phyloP scores from a whole-genome alignment of 73 alveolate species.

The Diophrys sp. region DNA sequence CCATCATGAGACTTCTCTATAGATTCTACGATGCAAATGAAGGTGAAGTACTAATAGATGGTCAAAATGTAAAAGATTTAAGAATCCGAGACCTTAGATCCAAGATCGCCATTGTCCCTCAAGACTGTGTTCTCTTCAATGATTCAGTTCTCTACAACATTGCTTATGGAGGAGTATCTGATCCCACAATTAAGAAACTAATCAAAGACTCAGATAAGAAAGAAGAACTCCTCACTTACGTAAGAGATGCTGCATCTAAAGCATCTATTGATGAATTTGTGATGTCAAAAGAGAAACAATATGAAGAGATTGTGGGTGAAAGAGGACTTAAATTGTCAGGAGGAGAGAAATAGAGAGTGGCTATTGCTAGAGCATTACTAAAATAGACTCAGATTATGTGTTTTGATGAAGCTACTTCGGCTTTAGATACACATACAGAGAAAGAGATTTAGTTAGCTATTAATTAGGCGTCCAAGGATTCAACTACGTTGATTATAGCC shows the following conservation, averaged over 20 bases:
- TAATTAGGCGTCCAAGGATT: constrained; percentile 53
- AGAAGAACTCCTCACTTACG: constrained; percentile 14
- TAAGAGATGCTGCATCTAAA: constrained; percentile 45
- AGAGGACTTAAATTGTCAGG: constrained; percentile 55
- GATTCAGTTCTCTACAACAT: constrained; percentile 76
- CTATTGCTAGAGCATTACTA: constrained; percentile 87
- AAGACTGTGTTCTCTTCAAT: constrained; percentile 83
- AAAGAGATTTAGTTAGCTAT: constrained; percentile 57
- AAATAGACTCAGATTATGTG: constrained; percentile 63
- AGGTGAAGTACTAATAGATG: constrained; percentile 76
- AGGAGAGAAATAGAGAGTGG: constrained; percentile 60
- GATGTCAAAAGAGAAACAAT: neutral
- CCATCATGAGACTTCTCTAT: constrained; percentile 55
- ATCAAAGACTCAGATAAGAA: constrained; percentile 17
- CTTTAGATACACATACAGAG: constrained; percentile 68
- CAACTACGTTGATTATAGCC: constrained; percentile 57
- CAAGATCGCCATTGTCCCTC: constrained; percentile 75
- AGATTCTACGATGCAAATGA: constrained; percentile 60
- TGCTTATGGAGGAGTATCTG: constrained; percentile 53
- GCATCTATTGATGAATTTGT: constrained; percentile 5
- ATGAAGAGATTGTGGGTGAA: constrained; percentile 26
- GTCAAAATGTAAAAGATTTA: constrained; percentile 65
- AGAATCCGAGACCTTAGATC: constrained; percentile 65
- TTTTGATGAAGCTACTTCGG: constrained; percentile 87
- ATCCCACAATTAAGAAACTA: constrained; percentile 2